Evolutionary conservation across 345 rosid species (phyloP).

Genomic region (Crucihimalaya himalaica): DNA sequence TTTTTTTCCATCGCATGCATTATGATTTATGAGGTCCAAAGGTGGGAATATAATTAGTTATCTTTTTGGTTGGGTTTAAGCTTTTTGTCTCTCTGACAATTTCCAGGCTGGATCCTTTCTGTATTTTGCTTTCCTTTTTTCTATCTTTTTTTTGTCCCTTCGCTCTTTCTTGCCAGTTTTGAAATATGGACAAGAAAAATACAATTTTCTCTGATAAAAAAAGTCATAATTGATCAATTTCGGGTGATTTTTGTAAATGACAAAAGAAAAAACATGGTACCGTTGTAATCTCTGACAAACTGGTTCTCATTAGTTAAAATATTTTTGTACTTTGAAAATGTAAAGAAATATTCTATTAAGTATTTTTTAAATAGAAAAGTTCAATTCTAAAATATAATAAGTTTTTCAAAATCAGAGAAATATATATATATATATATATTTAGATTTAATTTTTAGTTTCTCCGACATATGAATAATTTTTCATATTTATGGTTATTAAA

Average conservation of each 20-base stretch:
- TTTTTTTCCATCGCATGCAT: too few species aligned
- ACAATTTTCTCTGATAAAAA: not conserved
- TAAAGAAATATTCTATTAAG: too few species aligned
- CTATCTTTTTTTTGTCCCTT: slow-evolving; percentile 9
- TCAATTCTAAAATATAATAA: too few species aligned
- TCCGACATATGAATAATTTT: too few species aligned
- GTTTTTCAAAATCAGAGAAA: too few species aligned
- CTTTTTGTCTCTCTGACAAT: slow-evolving; percentile 38
- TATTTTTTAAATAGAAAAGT: not conserved
- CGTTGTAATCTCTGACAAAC: slow-evolving; percentile 11
- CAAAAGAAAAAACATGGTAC: slow-evolving; percentile 24
- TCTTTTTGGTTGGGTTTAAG: slow-evolving; percentile 21
- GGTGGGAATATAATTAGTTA: slow-evolving; percentile 15
- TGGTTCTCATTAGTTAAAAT: not conserved
- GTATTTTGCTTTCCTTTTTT: slow-evolving; percentile 28
- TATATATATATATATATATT: too few species aligned
- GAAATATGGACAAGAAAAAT: slow-evolving; percentile 2
- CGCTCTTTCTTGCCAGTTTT: not conserved
- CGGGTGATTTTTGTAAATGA: slow-evolving; percentile 25
- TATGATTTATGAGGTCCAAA: slow-evolving; percentile 24
- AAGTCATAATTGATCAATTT: slow-evolving; percentile 6
- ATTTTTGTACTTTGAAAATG: slow-evolving; percentile 8
- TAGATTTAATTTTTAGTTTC: too few species aligned
- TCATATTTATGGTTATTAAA: too few species aligned
- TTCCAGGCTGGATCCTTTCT: slow-evolving; percentile 40